Conservation (phyloP, 1,284 basidiomycete species). For the Pterulicium gracile region DNA sequence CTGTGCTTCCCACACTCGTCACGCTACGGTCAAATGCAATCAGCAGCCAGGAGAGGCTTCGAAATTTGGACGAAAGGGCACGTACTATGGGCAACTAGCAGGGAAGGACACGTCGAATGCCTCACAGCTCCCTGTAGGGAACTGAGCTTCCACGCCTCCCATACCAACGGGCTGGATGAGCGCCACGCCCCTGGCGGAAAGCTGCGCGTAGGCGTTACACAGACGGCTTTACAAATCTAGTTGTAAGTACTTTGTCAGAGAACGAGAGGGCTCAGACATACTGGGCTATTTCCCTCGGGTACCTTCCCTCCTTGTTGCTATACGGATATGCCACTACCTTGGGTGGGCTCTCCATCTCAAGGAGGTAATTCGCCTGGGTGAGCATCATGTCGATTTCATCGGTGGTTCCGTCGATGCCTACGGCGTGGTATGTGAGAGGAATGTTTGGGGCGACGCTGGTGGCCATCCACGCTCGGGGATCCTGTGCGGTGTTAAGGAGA, state of each 20-base stretch:
- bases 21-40: background rate
- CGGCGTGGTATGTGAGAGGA: background rate
- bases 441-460: background rate
- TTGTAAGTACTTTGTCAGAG: background rate
- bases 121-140: background rate
- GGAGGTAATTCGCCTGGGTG: background rate
- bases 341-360: background rate
- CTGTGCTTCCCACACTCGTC: background rate
- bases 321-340: background rate
- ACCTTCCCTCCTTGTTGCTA: too few species aligned
- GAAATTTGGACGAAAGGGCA: background rate
- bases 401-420: background rate
- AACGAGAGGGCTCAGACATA: background rate
- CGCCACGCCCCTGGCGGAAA: background rate
- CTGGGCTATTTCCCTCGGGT: background rate
- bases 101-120: background rate
- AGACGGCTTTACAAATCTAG: background rate
- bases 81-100: background rate
- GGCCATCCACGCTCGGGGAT: background rate
- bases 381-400: background rate
- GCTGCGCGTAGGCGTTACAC: constrained; percentile 1
- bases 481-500: background rate
- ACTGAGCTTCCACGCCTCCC: background rate
- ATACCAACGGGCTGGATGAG: background rate
- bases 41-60: background rate